Base-by-base conservation (phyloP, 345 rosid genomes). In the Psidium guajava region DNA sequence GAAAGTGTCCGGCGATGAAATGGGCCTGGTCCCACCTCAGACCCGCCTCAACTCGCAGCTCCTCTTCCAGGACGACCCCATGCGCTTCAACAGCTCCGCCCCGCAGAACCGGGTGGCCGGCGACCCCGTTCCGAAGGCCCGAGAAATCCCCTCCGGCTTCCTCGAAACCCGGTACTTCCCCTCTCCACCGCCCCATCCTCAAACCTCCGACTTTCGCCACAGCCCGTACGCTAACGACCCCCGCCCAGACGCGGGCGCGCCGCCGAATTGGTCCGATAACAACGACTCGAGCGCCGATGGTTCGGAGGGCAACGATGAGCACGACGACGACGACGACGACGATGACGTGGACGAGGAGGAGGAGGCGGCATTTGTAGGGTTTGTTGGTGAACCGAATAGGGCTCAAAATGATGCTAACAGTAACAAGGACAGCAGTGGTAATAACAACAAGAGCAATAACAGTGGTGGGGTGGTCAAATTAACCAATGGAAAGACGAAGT, bases 11-110 rank as follows among this genome's bases (percentile, higher is more conserved):
- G 87, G 92, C 11, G 92, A 92, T 61, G 92, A 91, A 82, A 89
- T 90, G 54, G 85, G 85, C 54, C 54, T 86, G 61, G 85, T 86
- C 54, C 87, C 73, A 25, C 85, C 54, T 57, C 92, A 36, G 85
- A 83, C 89, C 57, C 88, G 91, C 83, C 89, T 92, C 27, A 93
- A 92, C 81, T 84, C 93, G 15, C 94, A 87, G 83, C 92, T 90
- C 61, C 83, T 93, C 47, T 93, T 91, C 90, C 93, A 90, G 32
- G 94, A 93, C 84, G 95, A 94, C 22, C 40, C 91, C 32, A 81
- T 92, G 55, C 91, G 94, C 28, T 93, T 69, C 80, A 3, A 5
- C 80, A 21, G 80, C 81, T 86, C 88, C 89, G 69, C 77, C 84
- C 27, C 84, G 4, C 58, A 21, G 80, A 69, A 3, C 32, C 91